phyloP scores from a whole-genome alignment of 2,329 filamentous ascomycete species.

The Penicillium sp. region DNA sequence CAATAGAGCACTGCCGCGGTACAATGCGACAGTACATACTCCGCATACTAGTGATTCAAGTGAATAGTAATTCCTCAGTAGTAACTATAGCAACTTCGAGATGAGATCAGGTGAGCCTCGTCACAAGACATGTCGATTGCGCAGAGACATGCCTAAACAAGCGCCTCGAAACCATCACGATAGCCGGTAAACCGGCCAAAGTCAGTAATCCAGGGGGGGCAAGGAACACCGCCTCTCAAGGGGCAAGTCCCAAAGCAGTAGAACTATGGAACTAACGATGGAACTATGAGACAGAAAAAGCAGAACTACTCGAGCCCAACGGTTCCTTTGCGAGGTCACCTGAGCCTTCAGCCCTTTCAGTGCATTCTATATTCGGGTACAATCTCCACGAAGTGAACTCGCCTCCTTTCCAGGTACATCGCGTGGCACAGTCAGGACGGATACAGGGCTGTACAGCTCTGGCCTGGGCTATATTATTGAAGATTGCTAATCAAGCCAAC shows the following conservation, averaged over 20 bases:
- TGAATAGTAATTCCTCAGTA: neutral
- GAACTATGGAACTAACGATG: conserved; percentile 1
- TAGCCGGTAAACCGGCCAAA: neutral
- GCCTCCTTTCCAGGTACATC: neutral
- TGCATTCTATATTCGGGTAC: neutral
- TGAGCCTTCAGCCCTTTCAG: neutral
- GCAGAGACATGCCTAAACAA: conserved; percentile 2
- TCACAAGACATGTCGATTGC: conserved; percentile 2
- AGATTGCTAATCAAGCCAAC: too few species aligned
- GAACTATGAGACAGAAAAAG: neutral
- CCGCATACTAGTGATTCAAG: too few species aligned
- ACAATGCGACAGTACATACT: too few species aligned
- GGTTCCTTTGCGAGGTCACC: neutral
- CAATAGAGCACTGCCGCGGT: too few species aligned
- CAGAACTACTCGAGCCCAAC: neutral
- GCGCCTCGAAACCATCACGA: neutral
- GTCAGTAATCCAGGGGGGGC: neutral
- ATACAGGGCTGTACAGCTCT: too few species aligned
- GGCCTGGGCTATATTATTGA: too few species aligned
- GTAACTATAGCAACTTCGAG: neutral
- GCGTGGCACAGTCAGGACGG: neutral
- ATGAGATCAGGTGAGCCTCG: neutral
- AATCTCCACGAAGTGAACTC: neutral
- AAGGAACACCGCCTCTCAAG: neutral
- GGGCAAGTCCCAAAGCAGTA: neutral